A percentile compares a stretch with the other conserved stretches of the same genome.
Conservation (phyloP, 179 eudicot genomes). For the Camellia oleifera region DNA sequence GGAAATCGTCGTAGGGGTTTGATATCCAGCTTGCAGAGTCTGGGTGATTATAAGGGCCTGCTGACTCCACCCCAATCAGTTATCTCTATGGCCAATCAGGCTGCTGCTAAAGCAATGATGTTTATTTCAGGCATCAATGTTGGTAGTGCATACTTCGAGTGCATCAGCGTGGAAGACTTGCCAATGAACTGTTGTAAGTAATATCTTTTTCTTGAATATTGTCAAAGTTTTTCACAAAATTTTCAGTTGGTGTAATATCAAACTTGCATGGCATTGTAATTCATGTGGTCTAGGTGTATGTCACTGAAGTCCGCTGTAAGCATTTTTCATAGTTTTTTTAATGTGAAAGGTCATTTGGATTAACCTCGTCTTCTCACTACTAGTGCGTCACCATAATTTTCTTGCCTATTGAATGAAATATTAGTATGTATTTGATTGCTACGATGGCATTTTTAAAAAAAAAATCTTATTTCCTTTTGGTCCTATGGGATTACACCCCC, state of each 20-base stretch:
- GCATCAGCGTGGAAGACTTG: constrained; percentile 59
- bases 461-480: neutral
- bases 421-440: neutral
- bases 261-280: neutral
- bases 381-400: neutral
- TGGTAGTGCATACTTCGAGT: constrained; percentile 61
- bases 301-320: neutral
- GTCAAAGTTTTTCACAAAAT: neutral
- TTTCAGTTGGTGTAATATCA: neutral
- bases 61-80: constrained; percentile 78
- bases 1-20: constrained; percentile 59
- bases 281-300: neutral
- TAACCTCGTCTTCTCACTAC: neutral
- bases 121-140: constrained; percentile 63
- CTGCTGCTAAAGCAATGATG: constrained; percentile 94
- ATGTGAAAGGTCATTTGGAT: constrained; percentile 8
- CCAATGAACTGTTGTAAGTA: constrained; percentile 79
- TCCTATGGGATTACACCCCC: neutral
- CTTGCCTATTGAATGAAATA: neutral
- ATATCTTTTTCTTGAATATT: constrained; percentile 14
- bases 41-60: constrained; percentile 68
- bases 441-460: neutral
- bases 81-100: constrained; percentile 70
- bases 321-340: neutral
- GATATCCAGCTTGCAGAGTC: constrained; percentile 72